phyloP scores from a whole-genome alignment of 108 stramenopile species.

The Cylindrotheca fusiformis region DNA sequence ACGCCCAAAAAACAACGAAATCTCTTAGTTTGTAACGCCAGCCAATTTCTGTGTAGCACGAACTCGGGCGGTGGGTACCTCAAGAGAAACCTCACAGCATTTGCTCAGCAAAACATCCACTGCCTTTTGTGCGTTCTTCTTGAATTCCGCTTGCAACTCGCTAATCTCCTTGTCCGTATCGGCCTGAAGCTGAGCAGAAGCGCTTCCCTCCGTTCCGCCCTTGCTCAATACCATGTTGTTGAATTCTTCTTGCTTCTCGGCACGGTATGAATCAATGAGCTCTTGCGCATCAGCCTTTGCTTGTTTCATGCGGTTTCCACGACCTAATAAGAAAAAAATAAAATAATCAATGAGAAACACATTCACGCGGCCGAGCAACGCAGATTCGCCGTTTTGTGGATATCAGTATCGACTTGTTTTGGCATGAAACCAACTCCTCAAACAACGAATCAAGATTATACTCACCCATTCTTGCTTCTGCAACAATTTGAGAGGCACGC shows the following conservation, averaged over 20 bases:
- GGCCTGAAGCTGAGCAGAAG: conserved; percentile 80
- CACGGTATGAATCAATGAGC: conserved; percentile 80
- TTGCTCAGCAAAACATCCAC: conserved; percentile 89
- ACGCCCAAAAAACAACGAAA: no score
- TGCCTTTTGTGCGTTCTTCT: conserved; percentile 88
- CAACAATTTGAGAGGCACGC: conserved; percentile 93
- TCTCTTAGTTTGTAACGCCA: conserved; percentile 39
- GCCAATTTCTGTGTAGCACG: conserved; percentile 86
- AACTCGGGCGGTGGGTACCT: conserved; percentile 88
- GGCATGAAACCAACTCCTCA: background rate
- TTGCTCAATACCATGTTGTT: conserved; percentile 72
- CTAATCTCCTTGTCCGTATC: conserved; percentile 80
- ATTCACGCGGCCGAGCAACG: background rate
- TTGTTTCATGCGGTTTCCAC: conserved; percentile 94
- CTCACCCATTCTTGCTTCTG: conserved; percentile 93
- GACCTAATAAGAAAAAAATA: conserved; percentile 43
- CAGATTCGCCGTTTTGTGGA: background rate
- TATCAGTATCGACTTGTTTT: background rate
- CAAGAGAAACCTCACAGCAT: conserved; percentile 91
- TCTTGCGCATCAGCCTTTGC: conserved; percentile 86
- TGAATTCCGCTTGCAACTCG: conserved; percentile 74
- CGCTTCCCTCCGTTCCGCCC: conserved; percentile 73
- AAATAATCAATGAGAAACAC: background rate
- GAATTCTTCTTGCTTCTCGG: conserved; percentile 90
- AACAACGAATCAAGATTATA: conserved; percentile 2